Base-by-base conservation (phyloP, 768 basidiomycete species). In the Glaciozyma martinii region DNA sequence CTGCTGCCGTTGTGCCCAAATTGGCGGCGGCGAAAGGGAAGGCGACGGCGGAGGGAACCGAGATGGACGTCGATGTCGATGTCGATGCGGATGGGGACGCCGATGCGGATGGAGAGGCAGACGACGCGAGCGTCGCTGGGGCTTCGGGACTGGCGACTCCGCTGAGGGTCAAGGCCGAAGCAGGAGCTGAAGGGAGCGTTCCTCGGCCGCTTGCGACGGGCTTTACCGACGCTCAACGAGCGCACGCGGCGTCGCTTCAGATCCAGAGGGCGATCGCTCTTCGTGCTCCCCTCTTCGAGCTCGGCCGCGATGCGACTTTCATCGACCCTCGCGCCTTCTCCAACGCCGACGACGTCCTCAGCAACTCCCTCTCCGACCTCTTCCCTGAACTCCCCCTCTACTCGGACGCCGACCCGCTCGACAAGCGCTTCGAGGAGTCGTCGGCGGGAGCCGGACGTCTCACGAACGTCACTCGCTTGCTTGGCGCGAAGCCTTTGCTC, bases 401-500 rank as follows among this genome's bases (percentile, higher is more conserved):
- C 82, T 82, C 67, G 25, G 27, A 50, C 9, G 61, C 63, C 63
- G 63, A 66, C 58, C 59, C 42, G 61, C 72, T 82, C 81, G 75
- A 85, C 82, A 77, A 74, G 40, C 81, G 94, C 37, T 73, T 82
- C 1, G 94, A 98, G 71, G 91, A 92, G 59, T 82, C 77, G 10
- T 73, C 85, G 12, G 83, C 84, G 0, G 68, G 64, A 21, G 85
- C 84, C 62, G 84, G 85, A 37, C 89, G 87, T 67, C 78, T 97
- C 32, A 83, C 84, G 30, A 86, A 89, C 32, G 81, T 85, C 53
- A 85, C 85, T 30, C 80, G 82, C 63, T 86, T 94, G 75, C 89
- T 95, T 86, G 80, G 84, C 61, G 78, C 81, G 43, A 89, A 87
- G 74, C 90, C 91, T 3, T 86, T 90, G 3, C 81, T 99, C 32